Conservation (phyloP, 352 stramenopile genomes). For the Globisporangium nagaii region DNA sequence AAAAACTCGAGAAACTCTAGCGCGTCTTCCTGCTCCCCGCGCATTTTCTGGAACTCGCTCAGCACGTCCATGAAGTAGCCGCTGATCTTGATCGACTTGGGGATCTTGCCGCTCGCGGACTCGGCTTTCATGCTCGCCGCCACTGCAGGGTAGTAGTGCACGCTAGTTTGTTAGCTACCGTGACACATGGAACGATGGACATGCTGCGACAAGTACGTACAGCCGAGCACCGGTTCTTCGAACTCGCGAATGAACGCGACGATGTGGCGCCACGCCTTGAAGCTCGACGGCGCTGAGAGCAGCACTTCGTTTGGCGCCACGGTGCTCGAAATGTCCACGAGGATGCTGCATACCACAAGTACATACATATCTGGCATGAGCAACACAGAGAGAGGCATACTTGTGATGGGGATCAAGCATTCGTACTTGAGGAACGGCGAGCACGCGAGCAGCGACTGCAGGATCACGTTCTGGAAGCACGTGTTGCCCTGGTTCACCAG, state of each 20-base stretch:
- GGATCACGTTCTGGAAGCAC: conserved; percentile 86
- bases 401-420: neutral
- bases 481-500: conserved; percentile 85
- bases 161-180: too few species aligned
- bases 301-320: conserved; percentile 39
- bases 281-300: conserved; percentile 35
- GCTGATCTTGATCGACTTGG: conserved; percentile 71
- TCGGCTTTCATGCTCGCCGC: conserved; percentile 3
- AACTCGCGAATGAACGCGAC: conserved; percentile 77
- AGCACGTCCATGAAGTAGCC: conserved; percentile 81
- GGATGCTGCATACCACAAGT: conserved; percentile 26
- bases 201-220: too few species aligned
- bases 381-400: neutral
- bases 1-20: conserved; percentile 87
- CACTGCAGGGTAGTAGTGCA: too few species aligned
- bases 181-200: too few species aligned
- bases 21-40: conserved; percentile 76
- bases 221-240: conserved; percentile 63
- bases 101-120: conserved; percentile 37
- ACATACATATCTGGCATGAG: neutral
- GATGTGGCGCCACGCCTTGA: conserved; percentile 76
- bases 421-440: conserved; percentile 77
- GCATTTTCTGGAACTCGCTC: conserved; percentile 78
- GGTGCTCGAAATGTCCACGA: conserved; percentile 56
- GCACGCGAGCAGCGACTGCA: conserved; percentile 77